These are phyloP conservation scores for Dentipellis fragilis DNA, from an alignment of 768 basidiomycete species.

Conservation along the genomic window DNA sequence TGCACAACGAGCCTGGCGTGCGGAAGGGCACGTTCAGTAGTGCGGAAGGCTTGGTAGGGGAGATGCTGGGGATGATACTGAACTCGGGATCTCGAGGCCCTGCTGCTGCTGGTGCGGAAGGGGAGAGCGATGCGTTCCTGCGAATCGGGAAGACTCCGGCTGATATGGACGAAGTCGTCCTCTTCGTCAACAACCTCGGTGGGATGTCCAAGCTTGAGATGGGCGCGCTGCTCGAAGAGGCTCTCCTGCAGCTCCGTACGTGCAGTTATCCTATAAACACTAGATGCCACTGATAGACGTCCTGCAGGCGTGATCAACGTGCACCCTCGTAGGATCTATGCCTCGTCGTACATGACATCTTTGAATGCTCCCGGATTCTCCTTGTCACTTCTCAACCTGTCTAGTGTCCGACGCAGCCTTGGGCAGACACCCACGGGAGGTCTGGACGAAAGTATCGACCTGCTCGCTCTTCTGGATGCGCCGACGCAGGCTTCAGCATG, in stretches of 20 bases:
- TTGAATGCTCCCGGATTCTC: slow-evolving; percentile 54
- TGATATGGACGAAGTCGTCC: slow-evolving; percentile 22
- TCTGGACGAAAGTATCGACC: background rate
- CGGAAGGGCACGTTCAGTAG: slow-evolving; percentile 13
- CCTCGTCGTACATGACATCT: slow-evolving; percentile 46
- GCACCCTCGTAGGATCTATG: slow-evolving; percentile 32
- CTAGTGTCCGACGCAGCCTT: slow-evolving; percentile 18
- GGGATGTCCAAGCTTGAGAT: slow-evolving; percentile 41
- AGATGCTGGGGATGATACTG: slow-evolving; percentile 22
- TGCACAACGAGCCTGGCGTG: slow-evolving; percentile 46
- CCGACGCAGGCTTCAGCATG: slow-evolving; percentile 34
- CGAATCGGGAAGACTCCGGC: slow-evolving; percentile 2
- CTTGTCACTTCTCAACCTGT: slow-evolving; percentile 38
- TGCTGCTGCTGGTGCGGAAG: background rate
- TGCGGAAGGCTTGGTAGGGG: slow-evolving; percentile 18
- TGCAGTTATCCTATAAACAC: slow-evolving; percentile 9
- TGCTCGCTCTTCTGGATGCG: slow-evolving; percentile 30
- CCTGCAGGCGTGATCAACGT: slow-evolving; percentile 21
- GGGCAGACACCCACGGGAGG: background rate
- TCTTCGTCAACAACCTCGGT: slow-evolving; percentile 49
- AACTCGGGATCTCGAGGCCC: slow-evolving; percentile 17
- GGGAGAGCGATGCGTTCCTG: slow-evolving; percentile 1
- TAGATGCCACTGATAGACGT: background rate
- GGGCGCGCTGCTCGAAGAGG: slow-evolving; percentile 37
- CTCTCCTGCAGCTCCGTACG: slow-evolving; percentile 31